Conservation (phyloP, 305 asterid genomes). For the Salvia sclarea region DNA sequence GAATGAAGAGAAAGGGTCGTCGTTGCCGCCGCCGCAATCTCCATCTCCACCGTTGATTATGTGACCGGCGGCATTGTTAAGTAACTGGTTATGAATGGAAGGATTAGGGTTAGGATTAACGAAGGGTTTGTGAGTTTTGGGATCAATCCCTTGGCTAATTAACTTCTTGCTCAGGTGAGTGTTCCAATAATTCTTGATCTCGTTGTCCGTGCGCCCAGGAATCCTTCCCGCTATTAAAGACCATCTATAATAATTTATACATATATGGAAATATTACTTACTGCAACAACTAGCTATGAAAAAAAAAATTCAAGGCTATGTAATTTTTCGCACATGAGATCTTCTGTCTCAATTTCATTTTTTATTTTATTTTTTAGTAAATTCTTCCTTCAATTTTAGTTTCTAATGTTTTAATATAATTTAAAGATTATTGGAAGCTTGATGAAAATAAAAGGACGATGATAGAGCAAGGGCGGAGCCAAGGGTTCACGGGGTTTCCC, state of each 20-base stretch:
- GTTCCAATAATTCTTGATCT: slow-evolving; percentile 76
- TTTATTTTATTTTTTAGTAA: too few relatives aligned
- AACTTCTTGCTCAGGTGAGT: slow-evolving; percentile 66
- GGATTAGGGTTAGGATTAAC: slow-evolving; percentile 34
- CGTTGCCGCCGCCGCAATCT: slow-evolving; percentile 35
- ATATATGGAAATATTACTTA: background rate
- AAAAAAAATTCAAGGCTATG: too few relatives aligned
- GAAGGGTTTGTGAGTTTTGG: slow-evolving; percentile 66
- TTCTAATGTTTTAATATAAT: too few relatives aligned
- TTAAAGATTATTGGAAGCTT: too few relatives aligned
- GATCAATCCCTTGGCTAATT: slow-evolving; percentile 73
- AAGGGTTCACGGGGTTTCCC: too few relatives aligned
- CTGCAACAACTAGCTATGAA: background rate
- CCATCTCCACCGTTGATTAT: background rate
- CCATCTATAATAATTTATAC: slow-evolving; percentile 45
- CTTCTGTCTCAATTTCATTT: too few relatives aligned
- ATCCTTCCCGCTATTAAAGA: slow-evolving; percentile 78
- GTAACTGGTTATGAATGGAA: background rate
- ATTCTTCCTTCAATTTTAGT: too few relatives aligned
- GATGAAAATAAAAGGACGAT: too few relatives aligned
- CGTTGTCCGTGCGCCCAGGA: slow-evolving; percentile 74
- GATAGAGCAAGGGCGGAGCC: too few relatives aligned
- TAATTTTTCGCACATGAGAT: too few relatives aligned
- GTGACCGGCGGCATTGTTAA: background rate
- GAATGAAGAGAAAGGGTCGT: slow-evolving; percentile 57